Conservation (phyloP, 371 early-diverging fungal genomes). For the Blakeslea trispora region DNA sequence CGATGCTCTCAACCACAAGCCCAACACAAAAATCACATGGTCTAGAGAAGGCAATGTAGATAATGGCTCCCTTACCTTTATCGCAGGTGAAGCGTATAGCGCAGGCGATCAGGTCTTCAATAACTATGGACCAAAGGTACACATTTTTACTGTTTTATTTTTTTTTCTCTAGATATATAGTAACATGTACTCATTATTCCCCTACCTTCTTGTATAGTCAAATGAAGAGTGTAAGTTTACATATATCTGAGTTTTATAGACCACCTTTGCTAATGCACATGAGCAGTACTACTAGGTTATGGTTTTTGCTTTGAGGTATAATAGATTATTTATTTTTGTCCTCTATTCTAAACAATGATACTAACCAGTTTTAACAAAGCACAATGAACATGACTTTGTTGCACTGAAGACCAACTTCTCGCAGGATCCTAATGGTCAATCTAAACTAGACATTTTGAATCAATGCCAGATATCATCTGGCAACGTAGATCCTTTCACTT, state of each 20-base stretch:
- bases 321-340: not conserved
- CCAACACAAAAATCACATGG: conserved; percentile 58
- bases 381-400: conserved; percentile 53
- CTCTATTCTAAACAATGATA: not conserved
- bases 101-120: conserved; percentile 58
- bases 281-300: conserved; percentile 55
- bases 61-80: conserved; percentile 37
- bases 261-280: not conserved
- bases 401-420: conserved; percentile 59
- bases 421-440: conserved; percentile 51
- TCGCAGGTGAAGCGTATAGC: conserved; percentile 32
- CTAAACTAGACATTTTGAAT: conserved; percentile 48
- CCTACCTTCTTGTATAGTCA: conserved; percentile 30
- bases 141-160: too few relatives aligned
- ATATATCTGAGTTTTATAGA: not conserved
- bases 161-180: too few relatives aligned
- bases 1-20: conserved; percentile 62
- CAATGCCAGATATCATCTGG: conserved; percentile 37
- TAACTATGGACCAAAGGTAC: conserved; percentile 73
- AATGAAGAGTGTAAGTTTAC: conserved; percentile 66
- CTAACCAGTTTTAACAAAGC: conserved; percentile 19
- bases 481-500: conserved; percentile 33
- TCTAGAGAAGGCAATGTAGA: conserved; percentile 28
- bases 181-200: not conserved
- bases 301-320: conserved; percentile 64